Base-by-base conservation (phyloP, 2,329 filamentous ascomycete genomes). In the Metarhizium brunneum region DNA sequence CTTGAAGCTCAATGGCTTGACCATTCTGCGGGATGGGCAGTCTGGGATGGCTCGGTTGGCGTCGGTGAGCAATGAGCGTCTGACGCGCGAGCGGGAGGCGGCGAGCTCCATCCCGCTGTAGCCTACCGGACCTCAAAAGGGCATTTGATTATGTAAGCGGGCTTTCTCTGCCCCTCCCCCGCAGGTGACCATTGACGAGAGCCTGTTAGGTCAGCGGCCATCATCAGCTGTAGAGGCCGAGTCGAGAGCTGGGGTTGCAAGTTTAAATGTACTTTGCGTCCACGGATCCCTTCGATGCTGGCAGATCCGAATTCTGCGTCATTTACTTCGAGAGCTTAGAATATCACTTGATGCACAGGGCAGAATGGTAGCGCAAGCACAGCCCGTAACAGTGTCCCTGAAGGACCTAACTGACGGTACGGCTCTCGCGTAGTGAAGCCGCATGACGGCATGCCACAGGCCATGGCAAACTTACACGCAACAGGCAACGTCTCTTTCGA, bases 1-100 rank as follows among this genome's bases (percentile, higher is more conserved):
- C 75, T 99, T 99, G 80, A 99, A 99, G 51, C 84, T 79, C 57
- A 99, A 82, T 50, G 92, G 86, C 70, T 95, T 96, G 63, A 95
- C 86, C 88, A 94, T 94, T 59, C 30, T 45, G 42, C 49, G 50
- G 51, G 16, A 42, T 52, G 54, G 50, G 56, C 50, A 35, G 56
- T 57, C 48, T 54, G 57, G 25, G 20, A 8, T 14, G 20, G 20
- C 35, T 35, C 49, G 40, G 50, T 10, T 36, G 56, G 57, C 53
- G 35, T 40, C 20, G 54, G 36, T 36, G 18, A 50, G 45, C 32
- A 43, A 35, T 4, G n/a, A 5, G 20, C 20, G 1, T 25, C 20
- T 25, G 20, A 25, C 20, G 20, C 20, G 20, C 20, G 20, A 25
- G 29, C 64, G 68, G 68, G 64, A 63, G 49, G 53, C 67, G 67